phyloP scores from a whole-genome alignment of 805 yeast species.

The Brettanomyces anomalus region DNA sequence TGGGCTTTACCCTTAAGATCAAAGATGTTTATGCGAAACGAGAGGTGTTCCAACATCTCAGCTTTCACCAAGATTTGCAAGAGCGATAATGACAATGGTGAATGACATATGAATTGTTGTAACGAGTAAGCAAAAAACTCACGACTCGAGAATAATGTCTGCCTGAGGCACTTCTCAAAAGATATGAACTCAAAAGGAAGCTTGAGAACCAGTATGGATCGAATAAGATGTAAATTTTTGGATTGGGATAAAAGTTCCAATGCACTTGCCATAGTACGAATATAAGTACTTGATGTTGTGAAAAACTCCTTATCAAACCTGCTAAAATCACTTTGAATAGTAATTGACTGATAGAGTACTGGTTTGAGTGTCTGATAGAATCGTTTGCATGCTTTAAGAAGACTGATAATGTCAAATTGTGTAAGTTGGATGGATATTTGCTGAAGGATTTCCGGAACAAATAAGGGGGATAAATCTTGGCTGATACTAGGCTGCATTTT shows the following conservation, averaged over 20 bases:
- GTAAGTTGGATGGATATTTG: conserved; percentile 10
- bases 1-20: background rate
- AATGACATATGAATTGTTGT: background rate
- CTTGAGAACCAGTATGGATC: conserved; percentile 9
- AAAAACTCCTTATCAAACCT: conserved; percentile 19
- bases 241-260: conserved; percentile 3
- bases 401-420: conserved; percentile 18
- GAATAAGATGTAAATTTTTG: conserved; percentile 7
- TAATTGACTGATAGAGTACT: conserved; percentile 13
- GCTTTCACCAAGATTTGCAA: background rate
- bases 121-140: background rate
- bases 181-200: conserved; percentile 22
- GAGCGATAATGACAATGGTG: background rate
- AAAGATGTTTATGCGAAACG: background rate
- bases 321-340: conserved; percentile 16
- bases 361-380: conserved; percentile 6
- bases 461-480: background rate
- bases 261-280: conserved; percentile 10
- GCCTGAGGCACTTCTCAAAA: conserved; percentile 12
- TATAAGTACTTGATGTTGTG: background rate
- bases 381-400: conserved; percentile 6
- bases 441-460: conserved; percentile 16
- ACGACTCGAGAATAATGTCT: background rate
- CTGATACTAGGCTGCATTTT: too few species aligned
- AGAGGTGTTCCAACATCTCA: background rate